Percentiles rank a stretch among this genome's conserved stretches.
Evolutionary conservation across 2,329 filamentous ascomycete species (phyloP).

Genomic region (Aspergillus puulaauensis): DNA sequence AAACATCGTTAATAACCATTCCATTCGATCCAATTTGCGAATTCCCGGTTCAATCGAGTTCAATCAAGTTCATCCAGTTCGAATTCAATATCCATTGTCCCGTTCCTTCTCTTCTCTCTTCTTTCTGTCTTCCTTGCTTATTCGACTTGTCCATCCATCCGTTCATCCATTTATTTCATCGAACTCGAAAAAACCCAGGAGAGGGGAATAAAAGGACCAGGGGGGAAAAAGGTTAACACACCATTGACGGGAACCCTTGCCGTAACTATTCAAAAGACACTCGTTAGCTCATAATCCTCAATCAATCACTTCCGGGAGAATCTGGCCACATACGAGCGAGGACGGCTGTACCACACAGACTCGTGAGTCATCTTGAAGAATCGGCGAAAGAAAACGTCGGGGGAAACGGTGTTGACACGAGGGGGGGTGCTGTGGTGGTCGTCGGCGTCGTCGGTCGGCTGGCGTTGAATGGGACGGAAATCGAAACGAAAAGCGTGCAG

Average conservation of each 20-base stretch:
- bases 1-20: constrained; percentile 23
- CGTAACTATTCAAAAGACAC: constrained; percentile 45
- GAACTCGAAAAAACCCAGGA: background rate
- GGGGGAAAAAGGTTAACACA: constrained; percentile 54
- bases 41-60: constrained; percentile 8
- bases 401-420: constrained; percentile 31
- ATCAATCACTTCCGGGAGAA: background rate
- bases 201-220: background rate
- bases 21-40: background rate
- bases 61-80: background rate
- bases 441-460: constrained; percentile 28
- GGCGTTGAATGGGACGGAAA: constrained; percentile 29
- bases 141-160: background rate
- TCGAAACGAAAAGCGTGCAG: constrained; percentile 13
- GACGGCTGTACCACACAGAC: constrained; percentile 98
- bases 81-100: background rate
- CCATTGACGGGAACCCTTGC: constrained; percentile 93
- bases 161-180: background rate
- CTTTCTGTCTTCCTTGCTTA: background rate
- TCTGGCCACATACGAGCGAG: constrained; percentile 67
- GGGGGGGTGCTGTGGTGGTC: constrained; percentile 17
- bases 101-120: background rate
- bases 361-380: constrained; percentile 77
- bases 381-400: constrained; percentile 29
- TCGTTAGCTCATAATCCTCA: constrained; percentile 16